phyloP scores from a whole-genome alignment of 2,329 filamentous ascomycete species.

The Cytospora leucostoma region DNA sequence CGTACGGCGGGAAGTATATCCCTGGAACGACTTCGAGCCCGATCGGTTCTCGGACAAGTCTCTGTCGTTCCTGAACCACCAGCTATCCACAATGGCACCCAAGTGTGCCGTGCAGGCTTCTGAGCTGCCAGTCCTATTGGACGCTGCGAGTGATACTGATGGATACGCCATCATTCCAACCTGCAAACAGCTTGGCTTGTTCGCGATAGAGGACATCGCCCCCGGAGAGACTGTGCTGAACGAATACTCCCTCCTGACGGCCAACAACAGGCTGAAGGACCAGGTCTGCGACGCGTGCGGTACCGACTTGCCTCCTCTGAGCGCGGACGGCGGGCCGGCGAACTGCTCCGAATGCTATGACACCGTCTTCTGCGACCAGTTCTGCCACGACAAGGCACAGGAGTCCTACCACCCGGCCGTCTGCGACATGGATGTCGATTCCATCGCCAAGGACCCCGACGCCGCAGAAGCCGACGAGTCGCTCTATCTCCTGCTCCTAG shows the following conservation, averaged over 20 bases:
- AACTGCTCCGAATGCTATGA: constrained; percentile 64
- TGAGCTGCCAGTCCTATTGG: constrained; percentile 70
- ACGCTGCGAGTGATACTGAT: constrained; percentile 53
- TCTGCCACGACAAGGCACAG: constrained; percentile 59
- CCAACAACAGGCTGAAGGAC: constrained; percentile 85
- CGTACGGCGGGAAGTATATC: constrained; percentile 71
- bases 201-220: constrained; percentile 78
- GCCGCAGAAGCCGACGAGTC: constrained; percentile 61
- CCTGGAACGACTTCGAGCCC: constrained; percentile 68
- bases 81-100: constrained; percentile 69
- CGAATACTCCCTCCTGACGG: constrained; percentile 85
- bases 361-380: constrained; percentile 65
- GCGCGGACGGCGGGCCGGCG: constrained; percentile 49
- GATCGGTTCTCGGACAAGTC: constrained; percentile 71
- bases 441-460: constrained; percentile 64
- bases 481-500: constrained; percentile 63
- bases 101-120: constrained; percentile 80
- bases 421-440: constrained; percentile 67
- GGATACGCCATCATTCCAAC: constrained; percentile 55
- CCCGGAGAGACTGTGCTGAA: constrained; percentile 75
- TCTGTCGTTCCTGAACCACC: constrained; percentile 69
- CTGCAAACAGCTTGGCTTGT: constrained; percentile 82
- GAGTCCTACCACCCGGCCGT: constrained; percentile 64
- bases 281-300: constrained; percentile 89
- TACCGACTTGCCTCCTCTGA: constrained; percentile 65